Conservation (phyloP, 2,329 filamentous ascomycete genomes). For the Monilinia polystroma region DNA sequence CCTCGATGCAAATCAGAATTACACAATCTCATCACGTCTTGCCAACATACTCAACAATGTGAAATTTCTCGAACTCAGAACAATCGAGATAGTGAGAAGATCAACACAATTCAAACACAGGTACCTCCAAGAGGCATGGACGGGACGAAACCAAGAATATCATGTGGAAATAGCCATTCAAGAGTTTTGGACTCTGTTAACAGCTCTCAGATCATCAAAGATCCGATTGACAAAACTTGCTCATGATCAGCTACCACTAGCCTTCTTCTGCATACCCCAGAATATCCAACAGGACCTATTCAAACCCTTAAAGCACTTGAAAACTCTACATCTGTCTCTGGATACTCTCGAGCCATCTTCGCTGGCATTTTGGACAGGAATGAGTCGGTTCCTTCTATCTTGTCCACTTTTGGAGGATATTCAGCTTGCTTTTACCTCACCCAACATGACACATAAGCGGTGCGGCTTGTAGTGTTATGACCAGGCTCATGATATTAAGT, state of each 20-base stretch:
- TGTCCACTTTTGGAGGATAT: background rate
- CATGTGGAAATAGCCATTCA: background rate
- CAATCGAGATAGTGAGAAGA: background rate
- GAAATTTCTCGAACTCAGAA: background rate
- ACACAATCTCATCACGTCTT: background rate
- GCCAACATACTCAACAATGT: background rate
- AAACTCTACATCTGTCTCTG: background rate
- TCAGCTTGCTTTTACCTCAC: background rate
- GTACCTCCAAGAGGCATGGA: background rate
- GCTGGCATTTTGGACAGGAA: slow-evolving; percentile 4
- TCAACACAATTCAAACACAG: background rate
- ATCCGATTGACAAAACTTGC: background rate
- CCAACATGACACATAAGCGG: too few species aligned
- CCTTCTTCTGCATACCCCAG: background rate
- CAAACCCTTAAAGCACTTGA: background rate
- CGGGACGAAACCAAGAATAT: background rate
- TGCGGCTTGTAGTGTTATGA: background rate
- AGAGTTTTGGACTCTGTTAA: background rate
- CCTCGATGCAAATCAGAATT: background rate
- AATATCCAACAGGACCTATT: background rate
- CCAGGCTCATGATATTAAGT: background rate
- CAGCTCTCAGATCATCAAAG: background rate
- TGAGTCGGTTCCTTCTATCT: background rate
- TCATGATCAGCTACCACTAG: slow-evolving; percentile 13
- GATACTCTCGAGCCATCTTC: background rate